Conservation (phyloP, 2,329 filamentous ascomycete species). For the Taxawa tesnikishii region DNA sequence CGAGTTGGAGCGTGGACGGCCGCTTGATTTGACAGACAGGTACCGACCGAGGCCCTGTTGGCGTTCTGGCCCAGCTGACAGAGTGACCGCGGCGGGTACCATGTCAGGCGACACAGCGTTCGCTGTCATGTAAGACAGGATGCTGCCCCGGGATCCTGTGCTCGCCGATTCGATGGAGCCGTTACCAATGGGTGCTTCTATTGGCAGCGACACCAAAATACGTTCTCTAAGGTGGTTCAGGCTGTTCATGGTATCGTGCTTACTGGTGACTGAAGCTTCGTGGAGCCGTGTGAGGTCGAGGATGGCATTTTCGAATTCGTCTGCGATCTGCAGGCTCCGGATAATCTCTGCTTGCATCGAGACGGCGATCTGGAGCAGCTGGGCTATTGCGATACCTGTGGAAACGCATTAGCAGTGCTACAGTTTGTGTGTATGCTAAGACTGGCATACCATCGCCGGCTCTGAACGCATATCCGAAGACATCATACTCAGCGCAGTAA, state of each 20-base stretch:
- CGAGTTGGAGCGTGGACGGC: not conserved
- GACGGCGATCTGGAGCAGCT: slow-evolving; percentile 21
- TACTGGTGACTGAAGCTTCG: slow-evolving; percentile 22
- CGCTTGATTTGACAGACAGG: not conserved
- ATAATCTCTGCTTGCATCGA: slow-evolving; percentile 28
- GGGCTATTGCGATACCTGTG: slow-evolving; percentile 15
- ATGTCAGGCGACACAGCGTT: not conserved
- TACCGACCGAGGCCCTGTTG: not conserved
- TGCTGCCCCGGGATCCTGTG: not conserved
- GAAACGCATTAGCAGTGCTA: not conserved
- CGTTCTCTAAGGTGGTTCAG: slow-evolving; percentile 25
- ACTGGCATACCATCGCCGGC: slow-evolving; percentile 19
- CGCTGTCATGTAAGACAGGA: not conserved
- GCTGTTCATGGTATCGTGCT: slow-evolving; percentile 18
- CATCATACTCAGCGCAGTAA: slow-evolving; percentile 20
- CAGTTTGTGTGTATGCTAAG: not conserved
- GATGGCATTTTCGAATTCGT: slow-evolving; percentile 18
- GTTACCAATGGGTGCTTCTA: not conserved
- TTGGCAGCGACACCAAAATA: slow-evolving; percentile 12
- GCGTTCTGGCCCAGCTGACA: not conserved
- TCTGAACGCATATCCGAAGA: slow-evolving; percentile 22
- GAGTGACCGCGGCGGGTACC: not conserved
- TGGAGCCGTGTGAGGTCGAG: slow-evolving; percentile 23
- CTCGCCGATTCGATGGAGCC: not conserved
- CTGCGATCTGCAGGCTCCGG: slow-evolving; percentile 23